These are phyloP conservation scores for Trichophyton mentagrophytes DNA, from an alignment of 2,329 filamentous ascomycete species.

Conservation along the genomic window DNA sequence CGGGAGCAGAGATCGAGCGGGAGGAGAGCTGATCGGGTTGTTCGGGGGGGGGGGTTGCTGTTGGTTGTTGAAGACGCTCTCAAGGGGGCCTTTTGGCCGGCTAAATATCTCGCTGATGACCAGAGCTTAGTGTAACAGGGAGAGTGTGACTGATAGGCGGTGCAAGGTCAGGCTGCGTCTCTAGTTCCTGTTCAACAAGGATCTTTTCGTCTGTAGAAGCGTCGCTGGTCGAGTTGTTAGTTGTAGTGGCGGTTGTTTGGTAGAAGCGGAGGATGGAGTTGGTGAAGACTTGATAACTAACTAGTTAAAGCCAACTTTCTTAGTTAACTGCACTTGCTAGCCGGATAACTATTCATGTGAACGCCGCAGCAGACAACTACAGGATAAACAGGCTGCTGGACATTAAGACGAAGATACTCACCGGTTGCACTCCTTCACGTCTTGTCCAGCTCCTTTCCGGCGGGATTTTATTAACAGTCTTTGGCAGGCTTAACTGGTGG, in stretches of 20 bases:
- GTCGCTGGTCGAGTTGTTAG: not conserved
- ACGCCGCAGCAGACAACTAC: too few species aligned
- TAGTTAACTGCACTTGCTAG: not conserved
- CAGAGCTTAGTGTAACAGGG: not conserved
- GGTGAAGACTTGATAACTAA: not conserved
- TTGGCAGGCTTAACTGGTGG: not conserved
- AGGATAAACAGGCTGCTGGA: too few species aligned
- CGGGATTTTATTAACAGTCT: too few species aligned
- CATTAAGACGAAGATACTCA: too few species aligned
- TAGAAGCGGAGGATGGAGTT: not conserved
- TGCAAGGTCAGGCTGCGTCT: not conserved
- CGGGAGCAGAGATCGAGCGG: not conserved
- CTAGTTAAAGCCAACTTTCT: not conserved
- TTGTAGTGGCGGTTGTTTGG: not conserved
- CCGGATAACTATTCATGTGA: too few species aligned
- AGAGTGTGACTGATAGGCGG: not conserved
- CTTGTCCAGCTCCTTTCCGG: not conserved
- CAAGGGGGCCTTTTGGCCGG: not conserved
- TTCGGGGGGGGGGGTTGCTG: not conserved
- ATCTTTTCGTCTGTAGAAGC: not conserved
- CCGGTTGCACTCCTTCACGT: not conserved
- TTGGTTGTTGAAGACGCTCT: not conserved
- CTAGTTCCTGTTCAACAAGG: not conserved
- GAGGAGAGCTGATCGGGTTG: not conserved
- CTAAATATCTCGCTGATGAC: not conserved